Percentiles rank a stretch among this genome's conserved stretches.
phyloP scores from a whole-genome alignment of 306 rosid species.

The Sicyos baderoa region DNA sequence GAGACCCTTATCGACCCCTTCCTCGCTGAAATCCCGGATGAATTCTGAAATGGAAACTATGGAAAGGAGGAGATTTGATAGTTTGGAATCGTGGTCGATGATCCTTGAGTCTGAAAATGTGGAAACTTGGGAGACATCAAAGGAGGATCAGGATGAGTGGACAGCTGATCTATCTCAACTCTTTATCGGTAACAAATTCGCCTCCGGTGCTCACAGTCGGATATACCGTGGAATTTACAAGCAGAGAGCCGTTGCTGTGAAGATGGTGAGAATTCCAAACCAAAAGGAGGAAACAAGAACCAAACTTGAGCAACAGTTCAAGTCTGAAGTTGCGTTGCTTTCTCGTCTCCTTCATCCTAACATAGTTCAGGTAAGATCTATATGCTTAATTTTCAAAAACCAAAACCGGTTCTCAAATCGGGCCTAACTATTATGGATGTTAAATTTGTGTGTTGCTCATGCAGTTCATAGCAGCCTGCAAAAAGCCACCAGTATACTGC shows the following conservation, averaged over 20 bases:
- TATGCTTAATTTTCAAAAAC: too few species aligned
- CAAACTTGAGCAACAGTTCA: conserved; percentile 77
- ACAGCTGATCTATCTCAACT: conserved; percentile 90
- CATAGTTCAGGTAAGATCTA: conserved; percentile 95
- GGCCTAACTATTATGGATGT: too few species aligned
- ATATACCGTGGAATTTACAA: conserved; percentile 94
- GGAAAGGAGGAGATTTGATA: conserved; percentile 85
- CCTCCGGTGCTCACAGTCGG: conserved; percentile 89
- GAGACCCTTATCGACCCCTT: conserved; percentile 44
- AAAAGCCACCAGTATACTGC: conserved; percentile 93
- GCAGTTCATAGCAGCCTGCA: conserved; percentile 95
- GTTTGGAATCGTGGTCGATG: conserved; percentile 99
- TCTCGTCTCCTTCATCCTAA: conserved; percentile 90
- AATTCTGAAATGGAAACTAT: conserved; percentile 53
- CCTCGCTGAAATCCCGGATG: conserved; percentile 39
- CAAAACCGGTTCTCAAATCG: too few species aligned
- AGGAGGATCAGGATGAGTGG: conserved; percentile 93
- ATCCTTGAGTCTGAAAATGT: conserved; percentile 89
- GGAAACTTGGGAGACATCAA: conserved; percentile 85
- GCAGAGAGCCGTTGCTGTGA: conserved; percentile 96
- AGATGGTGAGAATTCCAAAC: conserved; percentile 89
- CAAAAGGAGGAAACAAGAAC: conserved; percentile 62
- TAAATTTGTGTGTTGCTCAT: background rate
- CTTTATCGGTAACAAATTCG: conserved; percentile 88
- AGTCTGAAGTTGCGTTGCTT: conserved; percentile 86